phyloP scores from a whole-genome alignment of 2,329 filamentous ascomycete species.

The Apiospora pterosperma region DNA sequence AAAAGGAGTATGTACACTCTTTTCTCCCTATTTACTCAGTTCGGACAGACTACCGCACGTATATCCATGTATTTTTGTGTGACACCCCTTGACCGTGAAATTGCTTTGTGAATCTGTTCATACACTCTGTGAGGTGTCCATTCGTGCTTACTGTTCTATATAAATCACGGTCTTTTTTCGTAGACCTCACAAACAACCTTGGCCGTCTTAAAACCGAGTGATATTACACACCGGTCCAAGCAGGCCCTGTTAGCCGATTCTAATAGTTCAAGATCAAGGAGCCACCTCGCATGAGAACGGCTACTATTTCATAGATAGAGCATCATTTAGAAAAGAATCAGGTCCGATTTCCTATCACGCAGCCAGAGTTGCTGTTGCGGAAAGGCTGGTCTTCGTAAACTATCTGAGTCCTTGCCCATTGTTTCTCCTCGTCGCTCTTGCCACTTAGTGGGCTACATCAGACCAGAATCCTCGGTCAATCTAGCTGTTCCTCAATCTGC shows the following conservation, averaged over 20 bases:
- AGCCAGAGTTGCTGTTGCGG: neutral
- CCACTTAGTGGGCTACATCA: neutral
- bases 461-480: neutral
- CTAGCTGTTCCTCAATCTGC: neutral
- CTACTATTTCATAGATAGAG: neutral
- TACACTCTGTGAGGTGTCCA: neutral
- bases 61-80: neutral
- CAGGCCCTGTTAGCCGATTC: neutral
- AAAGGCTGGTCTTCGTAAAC: neutral
- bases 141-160: neutral
- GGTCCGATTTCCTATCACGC: neutral
- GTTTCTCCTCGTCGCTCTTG: neutral
- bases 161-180: neutral
- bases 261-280: neutral
- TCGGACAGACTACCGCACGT: neutral
- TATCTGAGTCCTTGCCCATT: neutral
- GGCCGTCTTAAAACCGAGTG: neutral
- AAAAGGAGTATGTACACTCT: conserved; percentile 1
- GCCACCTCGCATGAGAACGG: neutral
- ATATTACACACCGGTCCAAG: neutral
- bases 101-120: neutral
- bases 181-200: neutral
- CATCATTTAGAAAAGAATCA: neutral
- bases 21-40: neutral
- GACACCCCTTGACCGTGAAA: neutral